Evolutionary conservation across 2,329 filamentous ascomycete genomes (phyloP).

Genomic region (Sphaceloma murrayae): DNA sequence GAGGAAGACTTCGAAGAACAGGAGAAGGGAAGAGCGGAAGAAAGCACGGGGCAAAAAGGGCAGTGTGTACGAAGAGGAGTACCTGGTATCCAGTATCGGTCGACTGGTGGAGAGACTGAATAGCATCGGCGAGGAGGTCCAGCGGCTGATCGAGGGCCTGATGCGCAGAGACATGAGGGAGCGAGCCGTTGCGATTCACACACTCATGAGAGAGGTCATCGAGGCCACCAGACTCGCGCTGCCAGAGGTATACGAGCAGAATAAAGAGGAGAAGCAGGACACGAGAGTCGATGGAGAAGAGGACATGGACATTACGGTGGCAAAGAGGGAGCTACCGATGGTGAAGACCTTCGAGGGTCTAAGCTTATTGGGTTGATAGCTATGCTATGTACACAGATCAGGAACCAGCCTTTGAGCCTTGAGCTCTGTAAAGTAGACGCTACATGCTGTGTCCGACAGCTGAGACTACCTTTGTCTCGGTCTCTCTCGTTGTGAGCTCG

Average conservation of each 20-base stretch:
- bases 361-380: constrained; percentile 24
- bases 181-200: constrained; percentile 67
- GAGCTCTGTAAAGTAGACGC: no score
- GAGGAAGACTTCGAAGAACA: constrained; percentile 77
- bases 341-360: constrained; percentile 45
- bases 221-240: constrained; percentile 58
- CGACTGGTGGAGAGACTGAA: constrained; percentile 77
- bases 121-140: constrained; percentile 59
- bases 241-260: constrained; percentile 56
- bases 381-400: neutral
- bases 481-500: no score
- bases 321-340: constrained; percentile 39
- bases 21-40: constrained; percentile 86
- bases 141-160: constrained; percentile 65
- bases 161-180: constrained; percentile 78
- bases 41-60: constrained; percentile 90
- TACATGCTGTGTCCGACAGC: no score
- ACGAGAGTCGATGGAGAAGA: constrained; percentile 21
- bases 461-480: no score
- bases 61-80: constrained; percentile 96
- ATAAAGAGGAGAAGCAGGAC: constrained; percentile 16
- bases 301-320: constrained; percentile 5
- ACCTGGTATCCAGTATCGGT: constrained; percentile 78
- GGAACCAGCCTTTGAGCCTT: no score
- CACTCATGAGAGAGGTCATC: constrained; percentile 62